Evolutionary conservation across 306 rosid genomes (phyloP).

Genomic region (Gynostemma pentaphyllum): DNA sequence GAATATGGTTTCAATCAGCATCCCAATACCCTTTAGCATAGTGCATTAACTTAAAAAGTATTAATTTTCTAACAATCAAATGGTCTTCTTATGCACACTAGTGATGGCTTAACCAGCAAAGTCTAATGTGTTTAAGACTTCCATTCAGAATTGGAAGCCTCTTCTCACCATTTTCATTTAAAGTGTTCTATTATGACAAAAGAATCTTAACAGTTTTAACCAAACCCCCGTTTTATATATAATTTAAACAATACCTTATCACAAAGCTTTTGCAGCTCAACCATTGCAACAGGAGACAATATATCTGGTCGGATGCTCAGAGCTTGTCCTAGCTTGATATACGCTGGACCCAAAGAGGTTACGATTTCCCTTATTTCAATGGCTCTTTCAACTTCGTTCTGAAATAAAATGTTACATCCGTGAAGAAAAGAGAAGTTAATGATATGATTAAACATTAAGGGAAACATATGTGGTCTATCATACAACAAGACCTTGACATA

Average conservation of each 20-base stretch:
- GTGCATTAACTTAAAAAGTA: background rate
- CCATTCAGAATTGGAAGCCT: no score
- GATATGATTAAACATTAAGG: background rate
- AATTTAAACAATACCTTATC: constrained; percentile 48
- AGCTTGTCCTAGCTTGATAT: constrained; percentile 97
- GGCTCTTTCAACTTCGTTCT: constrained; percentile 97
- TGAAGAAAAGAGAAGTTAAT: background rate
- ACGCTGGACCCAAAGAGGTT: constrained; percentile 98
- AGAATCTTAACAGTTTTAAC: background rate
- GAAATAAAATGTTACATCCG: constrained; percentile 15
- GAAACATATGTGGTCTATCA: background rate
- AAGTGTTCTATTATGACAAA: background rate
- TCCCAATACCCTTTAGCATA: background rate
- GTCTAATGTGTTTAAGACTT: no score
- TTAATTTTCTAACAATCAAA: background rate
- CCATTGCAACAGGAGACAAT: constrained; percentile 91
- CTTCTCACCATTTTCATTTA: background rate
- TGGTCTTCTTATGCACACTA: no score
- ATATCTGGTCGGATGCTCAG: constrained; percentile 96
- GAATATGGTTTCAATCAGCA: background rate
- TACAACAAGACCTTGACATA: no score
- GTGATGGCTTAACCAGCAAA: no score
- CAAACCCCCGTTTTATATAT: background rate
- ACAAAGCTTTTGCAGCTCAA: constrained; percentile 92
- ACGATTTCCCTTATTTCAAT: constrained; percentile 91